Evolutionary conservation across 345 rosid species (phyloP).

Genomic region (Melaleuca quinquenervia): DNA sequence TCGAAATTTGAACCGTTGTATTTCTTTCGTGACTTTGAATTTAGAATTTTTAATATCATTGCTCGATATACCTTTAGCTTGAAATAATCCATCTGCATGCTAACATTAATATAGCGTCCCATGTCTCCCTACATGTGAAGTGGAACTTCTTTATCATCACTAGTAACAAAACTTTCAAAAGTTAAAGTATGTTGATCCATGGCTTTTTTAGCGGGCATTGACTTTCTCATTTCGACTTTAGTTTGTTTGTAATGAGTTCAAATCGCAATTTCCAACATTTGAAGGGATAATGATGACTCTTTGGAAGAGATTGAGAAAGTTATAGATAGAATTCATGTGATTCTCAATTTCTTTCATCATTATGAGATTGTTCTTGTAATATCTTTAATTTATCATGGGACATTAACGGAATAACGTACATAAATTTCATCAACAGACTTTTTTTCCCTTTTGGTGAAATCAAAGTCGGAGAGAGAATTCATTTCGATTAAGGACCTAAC

Average conservation of each 20-base stretch:
- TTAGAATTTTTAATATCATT: not conserved
- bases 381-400: no score
- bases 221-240: not conserved
- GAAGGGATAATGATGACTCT: not conserved
- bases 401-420: not conserved
- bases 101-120: not conserved
- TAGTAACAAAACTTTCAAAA: not conserved
- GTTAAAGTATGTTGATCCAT: not conserved
- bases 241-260: not conserved
- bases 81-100: not conserved
- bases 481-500: not conserved
- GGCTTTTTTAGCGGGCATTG: not conserved
- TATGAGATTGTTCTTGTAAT: not conserved
- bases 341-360: not conserved
- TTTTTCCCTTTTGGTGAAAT: not conserved
- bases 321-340: not conserved
- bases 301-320: not conserved
- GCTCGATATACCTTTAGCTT: rapidly evolving
- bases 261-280: not conserved
- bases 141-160: not conserved
- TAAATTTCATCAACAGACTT: not conserved
- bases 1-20: not conserved
- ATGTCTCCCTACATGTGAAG: rapidly evolving
- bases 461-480: not conserved
- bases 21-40: not conserved